Base-by-base conservation (phyloP, 805 yeast species). In the Kuraishia capsulata region DNA sequence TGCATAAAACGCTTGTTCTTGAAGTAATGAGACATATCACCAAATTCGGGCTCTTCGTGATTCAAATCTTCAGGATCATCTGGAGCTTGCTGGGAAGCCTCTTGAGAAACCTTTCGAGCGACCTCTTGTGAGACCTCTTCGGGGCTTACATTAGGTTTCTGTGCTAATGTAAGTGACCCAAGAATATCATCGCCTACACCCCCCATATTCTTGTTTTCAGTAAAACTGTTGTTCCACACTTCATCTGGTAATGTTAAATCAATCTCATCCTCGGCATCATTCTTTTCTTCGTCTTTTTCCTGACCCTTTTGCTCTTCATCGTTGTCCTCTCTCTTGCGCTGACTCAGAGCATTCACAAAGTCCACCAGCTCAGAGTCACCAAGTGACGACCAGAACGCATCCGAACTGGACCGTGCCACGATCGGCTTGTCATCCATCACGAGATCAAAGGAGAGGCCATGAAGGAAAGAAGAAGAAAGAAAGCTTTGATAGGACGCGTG, bases 1-100 rank as follows among this genome's bases (percentile, higher is more conserved):
- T 86, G 89, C 49, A 80, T 80, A 20, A 55, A 44, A 18, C 63
- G 66, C 51, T 86, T 86, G 47, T 76, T 67, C 8, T 62, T 65
- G 40, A 85, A 77, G 48, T 86, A 86, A 1, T 74, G 59, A n/a
- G 54, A 73, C 49, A 75, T 81, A 43, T 78, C 87, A 3, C 87
- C 87, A 58, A 81, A 83, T 11, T 58, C 62, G 35, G 68, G 68
- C 20, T 56, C 61, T 2, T 55, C 57, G 17, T 31, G 25, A 26
- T 38, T 43, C 40, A n/a, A 39, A 28, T 17, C 37, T 9, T 25
- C 24, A 11, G 5, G n/a, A 14, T 14, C 9, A 18, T 26, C 24
- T 24, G n/a, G n/a, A n/a, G n/a, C n/a, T n/a, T n/a, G n/a, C n/a
- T n/a, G n/a, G n/a, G n/a, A n/a, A 20, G n/a, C 39, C 37, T 30